A percentile compares a stretch with the other conserved stretches of the same genome.
Conservation (phyloP, 2,329 filamentous ascomycete species). For the Curvularia eragrostidis region DNA sequence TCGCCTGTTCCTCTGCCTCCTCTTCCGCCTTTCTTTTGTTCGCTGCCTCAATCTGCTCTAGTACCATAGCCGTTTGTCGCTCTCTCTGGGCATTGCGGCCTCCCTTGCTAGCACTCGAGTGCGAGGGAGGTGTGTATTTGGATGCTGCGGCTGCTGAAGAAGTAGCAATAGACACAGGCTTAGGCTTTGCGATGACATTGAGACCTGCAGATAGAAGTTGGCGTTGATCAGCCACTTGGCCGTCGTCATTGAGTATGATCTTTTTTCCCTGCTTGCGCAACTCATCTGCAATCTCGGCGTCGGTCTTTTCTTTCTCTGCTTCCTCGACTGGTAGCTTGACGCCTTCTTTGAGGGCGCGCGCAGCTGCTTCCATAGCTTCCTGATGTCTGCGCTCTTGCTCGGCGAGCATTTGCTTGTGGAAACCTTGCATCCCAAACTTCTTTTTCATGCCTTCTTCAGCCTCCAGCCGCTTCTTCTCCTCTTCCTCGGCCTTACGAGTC, state of each 20-base stretch:
- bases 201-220: conserved; percentile 77
- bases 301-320: conserved; percentile 50
- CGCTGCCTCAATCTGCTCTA: conserved; percentile 75
- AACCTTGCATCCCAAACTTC: conserved; percentile 75
- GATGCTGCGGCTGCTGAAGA: conserved; percentile 25
- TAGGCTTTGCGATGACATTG: conserved; percentile 72
- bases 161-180: conserved; percentile 48
- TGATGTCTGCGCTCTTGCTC: conserved; percentile 73
- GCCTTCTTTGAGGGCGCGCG: conserved; percentile 48
- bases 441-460: conserved; percentile 70
- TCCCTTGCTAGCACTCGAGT: conserved; percentile 34
- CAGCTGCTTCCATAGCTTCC: conserved; percentile 72
- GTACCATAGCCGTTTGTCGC: conserved; percentile 79
- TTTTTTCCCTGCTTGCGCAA: conserved; percentile 68
- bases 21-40: conserved; percentile 74
- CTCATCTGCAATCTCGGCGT: conserved; percentile 70
- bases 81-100: conserved; percentile 72
- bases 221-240: conserved; percentile 83
- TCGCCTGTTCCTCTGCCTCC: conserved; percentile 69
- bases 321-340: conserved; percentile 47
- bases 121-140: conserved; percentile 11
- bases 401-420: conserved; percentile 77
- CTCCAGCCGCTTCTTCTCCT: conserved; percentile 71
- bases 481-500: conserved; percentile 71
- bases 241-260: conserved; percentile 80